Evolutionary conservation across 139 green algal genomes (phyloP), one percentile per base, ranked within the genome.

Genomic region (Gonium pectorale): DNA sequence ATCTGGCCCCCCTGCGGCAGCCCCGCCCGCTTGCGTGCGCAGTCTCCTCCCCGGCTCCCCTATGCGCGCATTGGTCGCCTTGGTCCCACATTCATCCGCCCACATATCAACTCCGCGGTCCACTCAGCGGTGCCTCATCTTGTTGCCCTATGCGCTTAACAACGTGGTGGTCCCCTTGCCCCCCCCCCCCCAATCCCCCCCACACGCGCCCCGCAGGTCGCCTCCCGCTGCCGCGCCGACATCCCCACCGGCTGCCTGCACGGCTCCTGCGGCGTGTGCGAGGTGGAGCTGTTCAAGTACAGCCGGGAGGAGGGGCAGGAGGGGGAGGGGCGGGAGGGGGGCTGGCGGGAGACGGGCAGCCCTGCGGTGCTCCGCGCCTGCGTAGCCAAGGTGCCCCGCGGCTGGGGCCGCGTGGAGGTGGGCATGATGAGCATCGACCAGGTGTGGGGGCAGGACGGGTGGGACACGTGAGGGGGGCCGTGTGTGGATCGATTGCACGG

Each of bases 361-460:
- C 77, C 77, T 13, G 77, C 73, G 59, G 60, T 83, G n/a, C 31
- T 73, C 62, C 77, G 77, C 3, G 77, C 77, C 43, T 83, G 77
- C 38, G 62, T 83, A 43, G 77, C 77, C 43, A 63, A 56, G 64
- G 79, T 85, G 46, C 79, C 79, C 15, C 46, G 64, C 6, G 64
- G 64, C 8, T 85, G 64, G 64, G 46, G 15, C 6, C 63, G 79
- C n/a, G 64, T 85, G 46, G 79, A 85, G 79, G 64, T 85, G 31
- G 79, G 46, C 7, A 75, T 77, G 64, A 54, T 85, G 46, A 22
- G 35, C 9, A 26, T 38, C 0, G 79, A 85, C 49, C 17, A 31
- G 26, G 49, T 85, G 46, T 85, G 79, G 79, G 79, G 79, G 35
- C 79, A 85, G 79, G 79, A 85, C 79, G 79, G 79, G 11, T 85